These are phyloP conservation scores for Typha latifolia DNA, from an alignment of 176 grass and related monocot species.

Conservation along the genomic window DNA sequence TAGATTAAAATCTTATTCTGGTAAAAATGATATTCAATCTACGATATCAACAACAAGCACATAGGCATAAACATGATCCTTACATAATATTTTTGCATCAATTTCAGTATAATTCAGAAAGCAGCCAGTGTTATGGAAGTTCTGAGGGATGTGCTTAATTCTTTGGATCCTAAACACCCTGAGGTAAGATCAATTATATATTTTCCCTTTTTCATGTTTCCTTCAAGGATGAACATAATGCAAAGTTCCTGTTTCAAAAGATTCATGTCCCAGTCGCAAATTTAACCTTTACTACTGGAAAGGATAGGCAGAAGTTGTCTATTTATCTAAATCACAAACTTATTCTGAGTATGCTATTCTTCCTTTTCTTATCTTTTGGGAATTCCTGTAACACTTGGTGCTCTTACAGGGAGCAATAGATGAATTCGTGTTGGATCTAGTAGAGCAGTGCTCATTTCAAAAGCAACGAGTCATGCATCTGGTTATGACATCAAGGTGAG, in stretches of 20 bases:
- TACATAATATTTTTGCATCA: constrained; percentile 6
- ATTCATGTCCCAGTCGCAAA: not conserved
- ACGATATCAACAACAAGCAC: not conserved
- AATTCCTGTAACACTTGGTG: not conserved
- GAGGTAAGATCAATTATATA: constrained; percentile 46
- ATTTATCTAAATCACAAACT: too few relatives aligned
- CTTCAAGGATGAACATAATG: not conserved
- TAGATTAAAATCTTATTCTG: not conserved
- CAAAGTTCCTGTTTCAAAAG: not conserved
- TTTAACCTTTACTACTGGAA: not conserved
- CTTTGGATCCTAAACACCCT: constrained; percentile 68
- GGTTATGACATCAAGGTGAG: constrained; percentile 76
- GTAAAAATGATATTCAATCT: not conserved
- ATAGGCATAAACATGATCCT: not conserved
- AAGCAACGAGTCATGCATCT: constrained; percentile 94
- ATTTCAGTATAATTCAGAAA: constrained; percentile 77
- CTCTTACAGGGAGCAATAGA: constrained; percentile 57
- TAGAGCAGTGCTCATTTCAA: constrained; percentile 95
- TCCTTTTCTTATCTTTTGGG: too few relatives aligned
- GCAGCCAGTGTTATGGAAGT: constrained; percentile 79
- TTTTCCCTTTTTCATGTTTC: not conserved
- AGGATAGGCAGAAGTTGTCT: too few relatives aligned
- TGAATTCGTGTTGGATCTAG: constrained; percentile 91
- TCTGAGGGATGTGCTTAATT: constrained; percentile 76
- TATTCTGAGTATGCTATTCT: too few relatives aligned